These are phyloP conservation scores for Bondarzewia mesenterica DNA, from an alignment of 1,284 basidiomycete species.

Conservation along the genomic window DNA sequence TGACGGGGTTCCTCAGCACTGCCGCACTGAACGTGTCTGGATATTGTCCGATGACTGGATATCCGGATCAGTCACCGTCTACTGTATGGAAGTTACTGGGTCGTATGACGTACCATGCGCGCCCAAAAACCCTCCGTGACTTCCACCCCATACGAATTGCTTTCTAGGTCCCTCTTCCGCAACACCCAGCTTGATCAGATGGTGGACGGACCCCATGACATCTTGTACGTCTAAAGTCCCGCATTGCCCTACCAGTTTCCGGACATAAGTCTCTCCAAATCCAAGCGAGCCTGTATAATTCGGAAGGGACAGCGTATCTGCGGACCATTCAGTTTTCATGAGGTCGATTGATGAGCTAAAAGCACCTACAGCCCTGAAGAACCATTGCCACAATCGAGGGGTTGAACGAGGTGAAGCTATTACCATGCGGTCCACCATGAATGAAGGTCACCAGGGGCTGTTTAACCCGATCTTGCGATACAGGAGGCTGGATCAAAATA, in stretches of 20 bases:
- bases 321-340: background rate
- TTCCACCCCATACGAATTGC: conserved; percentile 56
- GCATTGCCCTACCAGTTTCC: conserved; percentile 43
- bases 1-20: conserved; percentile 65
- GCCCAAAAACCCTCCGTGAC: conserved; percentile 66
- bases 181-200: conserved; percentile 41
- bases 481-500: conserved; percentile 32
- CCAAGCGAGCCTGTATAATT: conserved; percentile 72
- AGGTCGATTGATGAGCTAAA: background rate
- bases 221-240: conserved; percentile 63
- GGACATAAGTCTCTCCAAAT: conserved; percentile 36
- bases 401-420: conserved; percentile 39
- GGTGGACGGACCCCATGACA: conserved; percentile 44
- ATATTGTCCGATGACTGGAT: conserved; percentile 53
- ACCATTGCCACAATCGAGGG: conserved; percentile 37
- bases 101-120: conserved; percentile 42
- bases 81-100: background rate
- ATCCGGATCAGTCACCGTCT: background rate
- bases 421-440: conserved; percentile 65
- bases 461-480: conserved; percentile 13
- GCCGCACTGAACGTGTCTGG: conserved; percentile 56
- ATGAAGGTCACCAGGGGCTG: conserved; percentile 34
- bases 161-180: conserved; percentile 38
- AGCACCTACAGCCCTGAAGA: conserved; percentile 50
- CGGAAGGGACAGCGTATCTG: conserved; percentile 51